Percentiles rank a stretch among this genome's conserved stretches.
These are phyloP conservation scores for Actinomortierella ambigua DNA, from an alignment of 371 early-diverging fungal genomes.

Conservation along the genomic window DNA sequence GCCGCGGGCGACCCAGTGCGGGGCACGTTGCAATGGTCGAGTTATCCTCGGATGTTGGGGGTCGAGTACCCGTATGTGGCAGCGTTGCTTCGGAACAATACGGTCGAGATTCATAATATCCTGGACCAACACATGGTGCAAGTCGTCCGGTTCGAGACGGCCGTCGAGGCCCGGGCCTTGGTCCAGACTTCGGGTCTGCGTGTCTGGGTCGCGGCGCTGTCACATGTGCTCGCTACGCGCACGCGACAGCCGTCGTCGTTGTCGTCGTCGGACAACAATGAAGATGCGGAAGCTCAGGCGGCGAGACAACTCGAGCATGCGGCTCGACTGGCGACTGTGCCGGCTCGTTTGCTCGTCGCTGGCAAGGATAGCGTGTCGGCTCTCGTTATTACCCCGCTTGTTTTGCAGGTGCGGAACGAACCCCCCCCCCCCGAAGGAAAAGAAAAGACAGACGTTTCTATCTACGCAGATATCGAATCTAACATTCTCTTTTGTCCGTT, in stretches of 20 bases:
- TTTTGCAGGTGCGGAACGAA: slow-evolving; percentile 53
- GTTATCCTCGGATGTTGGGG: slow-evolving; percentile 67
- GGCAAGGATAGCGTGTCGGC: slow-evolving; percentile 69
- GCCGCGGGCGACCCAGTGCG: slow-evolving; percentile 73
- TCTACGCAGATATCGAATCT: slow-evolving; percentile 38
- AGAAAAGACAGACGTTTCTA: background rate
- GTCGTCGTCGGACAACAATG: background rate
- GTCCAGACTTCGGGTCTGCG: slow-evolving; percentile 57
- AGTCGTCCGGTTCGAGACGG: slow-evolving; percentile 55
- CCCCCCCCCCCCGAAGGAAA: background rate
- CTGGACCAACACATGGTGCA: slow-evolving; percentile 69
- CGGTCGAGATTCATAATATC: slow-evolving; percentile 80
- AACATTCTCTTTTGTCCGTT: slow-evolving; percentile 49
- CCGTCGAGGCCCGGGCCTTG: slow-evolving; percentile 54
- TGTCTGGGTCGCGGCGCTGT: slow-evolving; percentile 45
- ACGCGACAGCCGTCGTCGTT: background rate
- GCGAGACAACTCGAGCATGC: slow-evolving; percentile 10
- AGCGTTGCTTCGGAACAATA: slow-evolving; percentile 70
- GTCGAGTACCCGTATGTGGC: slow-evolving; percentile 82
- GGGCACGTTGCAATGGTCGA: slow-evolving; percentile 80
- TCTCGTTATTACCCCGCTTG: slow-evolving; percentile 64
- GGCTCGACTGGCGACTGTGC: slow-evolving; percentile 51
- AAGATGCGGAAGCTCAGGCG: background rate
- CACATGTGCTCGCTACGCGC: slow-evolving; percentile 10
- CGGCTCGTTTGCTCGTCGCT: slow-evolving; percentile 65